phyloP scores from a whole-genome alignment of 202 grass and related monocot genomes.

The Bolboschoenoplectus hybrid region DNA sequence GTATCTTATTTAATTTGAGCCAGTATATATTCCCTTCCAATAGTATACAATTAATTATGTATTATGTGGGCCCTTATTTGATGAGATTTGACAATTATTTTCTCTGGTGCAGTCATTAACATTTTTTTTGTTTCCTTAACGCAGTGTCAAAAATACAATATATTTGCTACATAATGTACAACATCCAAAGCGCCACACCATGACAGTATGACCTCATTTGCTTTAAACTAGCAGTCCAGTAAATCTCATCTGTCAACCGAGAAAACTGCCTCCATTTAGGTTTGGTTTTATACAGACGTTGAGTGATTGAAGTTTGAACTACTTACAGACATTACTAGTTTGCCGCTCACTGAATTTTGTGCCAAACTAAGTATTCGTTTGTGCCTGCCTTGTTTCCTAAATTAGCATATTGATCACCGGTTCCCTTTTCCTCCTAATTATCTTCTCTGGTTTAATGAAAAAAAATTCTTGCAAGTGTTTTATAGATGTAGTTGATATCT shows the following conservation, averaged over 20 bases:
- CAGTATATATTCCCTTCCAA: neutral
- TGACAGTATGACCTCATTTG: neutral
- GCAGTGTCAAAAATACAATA: neutral
- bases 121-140: neutral
- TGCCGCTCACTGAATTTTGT: neutral
- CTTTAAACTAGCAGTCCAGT: neutral
- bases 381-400: neutral
- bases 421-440: neutral
- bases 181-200: neutral
- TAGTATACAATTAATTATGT: neutral
- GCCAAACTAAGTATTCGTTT: constrained; percentile 8
- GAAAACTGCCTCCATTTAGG: constrained; percentile 4
- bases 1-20: neutral
- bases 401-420: neutral
- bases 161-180: neutral
- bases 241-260: neutral
- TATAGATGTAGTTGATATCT: neutral
- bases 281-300: neutral
- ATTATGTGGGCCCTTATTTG: neutral
- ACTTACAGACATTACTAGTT: neutral
- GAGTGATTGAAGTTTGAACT: constrained; percentile 13
- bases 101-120: neutral
- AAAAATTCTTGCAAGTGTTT: neutral
- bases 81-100: neutral
- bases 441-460: neutral